Evolutionary conservation across 2,329 filamentous ascomycete species (phyloP).

Genomic region (Aspergillus sp.): DNA sequence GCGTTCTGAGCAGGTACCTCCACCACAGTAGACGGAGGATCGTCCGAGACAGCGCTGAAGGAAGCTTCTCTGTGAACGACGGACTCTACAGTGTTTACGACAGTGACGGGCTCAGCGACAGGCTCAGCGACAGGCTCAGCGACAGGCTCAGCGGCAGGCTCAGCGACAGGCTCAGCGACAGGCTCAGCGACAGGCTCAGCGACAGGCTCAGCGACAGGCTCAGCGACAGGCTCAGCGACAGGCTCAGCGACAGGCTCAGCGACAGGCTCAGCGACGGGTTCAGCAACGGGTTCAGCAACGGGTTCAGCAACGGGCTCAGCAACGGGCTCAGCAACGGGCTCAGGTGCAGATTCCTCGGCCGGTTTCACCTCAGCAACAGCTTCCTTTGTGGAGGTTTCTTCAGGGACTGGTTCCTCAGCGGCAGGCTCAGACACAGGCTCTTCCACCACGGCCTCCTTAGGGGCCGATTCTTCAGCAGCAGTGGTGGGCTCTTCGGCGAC

Average conservation of each 20-base stretch:
- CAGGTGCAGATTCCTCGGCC: constrained; percentile 1
- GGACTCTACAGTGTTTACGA: too few relatives aligned
- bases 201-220: constrained; percentile 6
- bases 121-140: constrained; percentile 3
- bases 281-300: constrained; percentile 2
- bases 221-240: constrained; percentile 4
- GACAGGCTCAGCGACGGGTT: constrained; percentile 1
- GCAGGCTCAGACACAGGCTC: background rate
- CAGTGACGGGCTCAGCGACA: constrained; percentile 1
- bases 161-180: constrained; percentile 1
- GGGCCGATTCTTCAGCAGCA: constrained; percentile 2
- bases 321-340: constrained; percentile 1
- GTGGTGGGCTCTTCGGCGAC: background rate
- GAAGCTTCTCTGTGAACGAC: too few relatives aligned
- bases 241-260: background rate
- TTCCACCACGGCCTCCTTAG: background rate
- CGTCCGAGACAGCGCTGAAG: too few relatives aligned
- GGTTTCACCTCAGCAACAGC: constrained; percentile 2
- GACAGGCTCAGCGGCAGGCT: constrained; percentile 2
- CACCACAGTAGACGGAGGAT: too few relatives aligned
- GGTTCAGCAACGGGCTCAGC: constrained; percentile 2
- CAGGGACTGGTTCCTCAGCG: background rate
- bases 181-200: background rate
- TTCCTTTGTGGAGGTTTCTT: constrained; percentile 2
- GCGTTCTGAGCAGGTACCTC: too few relatives aligned